Conservation (phyloP, 2,329 filamentous ascomycete genomes). For the Emergomyces orientalis region DNA sequence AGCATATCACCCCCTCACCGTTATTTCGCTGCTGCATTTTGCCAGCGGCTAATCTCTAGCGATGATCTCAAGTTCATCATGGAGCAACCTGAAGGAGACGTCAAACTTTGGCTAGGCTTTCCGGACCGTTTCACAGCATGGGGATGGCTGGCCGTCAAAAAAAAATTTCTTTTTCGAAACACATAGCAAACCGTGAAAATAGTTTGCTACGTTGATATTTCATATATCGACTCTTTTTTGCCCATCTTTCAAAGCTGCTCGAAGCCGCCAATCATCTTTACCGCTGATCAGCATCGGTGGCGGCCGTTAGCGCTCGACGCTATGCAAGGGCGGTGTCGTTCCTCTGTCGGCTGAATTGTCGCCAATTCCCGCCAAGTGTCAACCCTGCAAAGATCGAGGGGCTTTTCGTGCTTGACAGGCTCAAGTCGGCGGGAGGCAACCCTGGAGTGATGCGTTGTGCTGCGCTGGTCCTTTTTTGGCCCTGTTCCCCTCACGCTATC, state of each 20-base stretch:
- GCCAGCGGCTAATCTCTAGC: background rate
- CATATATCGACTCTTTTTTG: background rate
- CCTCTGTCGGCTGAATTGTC: background rate
- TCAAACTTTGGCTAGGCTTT: background rate
- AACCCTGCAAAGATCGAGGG: background rate
- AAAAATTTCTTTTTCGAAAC: no score
- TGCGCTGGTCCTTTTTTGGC: background rate
- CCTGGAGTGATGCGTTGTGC: background rate
- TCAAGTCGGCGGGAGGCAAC: background rate
- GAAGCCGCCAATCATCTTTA: background rate
- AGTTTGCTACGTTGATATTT: background rate
- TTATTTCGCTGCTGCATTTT: constrained; percentile 4
- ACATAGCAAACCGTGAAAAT: background rate
- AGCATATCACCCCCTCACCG: constrained; percentile 1
- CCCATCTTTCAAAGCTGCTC: background rate
- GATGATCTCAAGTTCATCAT: background rate
- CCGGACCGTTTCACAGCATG: background rate
- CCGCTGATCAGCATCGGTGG: constrained; percentile 3
- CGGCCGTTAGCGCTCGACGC: background rate
- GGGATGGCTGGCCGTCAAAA: background rate
- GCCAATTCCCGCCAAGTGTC: background rate
- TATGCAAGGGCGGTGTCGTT: constrained; percentile 5
- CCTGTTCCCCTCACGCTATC: background rate
- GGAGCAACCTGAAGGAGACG: background rate
- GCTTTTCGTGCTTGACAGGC: background rate